These are phyloP conservation scores for Ophiobolus disseminans DNA, from an alignment of 2,329 filamentous ascomycete species.

Conservation along the genomic window DNA sequence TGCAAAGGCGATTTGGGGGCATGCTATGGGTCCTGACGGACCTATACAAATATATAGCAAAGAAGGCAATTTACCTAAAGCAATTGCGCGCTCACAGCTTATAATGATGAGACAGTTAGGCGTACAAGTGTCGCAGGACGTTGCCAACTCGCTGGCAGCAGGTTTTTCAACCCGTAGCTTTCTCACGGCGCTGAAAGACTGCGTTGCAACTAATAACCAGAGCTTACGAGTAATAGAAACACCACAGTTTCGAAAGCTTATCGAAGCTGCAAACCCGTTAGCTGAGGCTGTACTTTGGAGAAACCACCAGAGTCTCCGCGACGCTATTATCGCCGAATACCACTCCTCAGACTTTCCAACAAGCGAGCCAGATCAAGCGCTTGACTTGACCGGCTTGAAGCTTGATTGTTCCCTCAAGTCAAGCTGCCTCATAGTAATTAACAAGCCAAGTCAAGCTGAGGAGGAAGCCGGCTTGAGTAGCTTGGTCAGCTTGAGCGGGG, in stretches of 20 bases:
- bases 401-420: slow-evolving; percentile 4
- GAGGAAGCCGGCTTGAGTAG: slow-evolving; percentile 2
- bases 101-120: not conserved
- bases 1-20: not conserved
- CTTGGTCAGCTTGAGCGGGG: slow-evolving; percentile 3
- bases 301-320: slow-evolving; percentile 6
- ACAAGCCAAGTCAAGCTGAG: slow-evolving; percentile 3
- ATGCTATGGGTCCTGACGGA: not conserved
- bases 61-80: not conserved
- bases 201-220: slow-evolving; percentile 3
- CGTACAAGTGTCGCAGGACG: not conserved
- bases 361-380: not conserved
- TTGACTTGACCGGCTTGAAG: not conserved
- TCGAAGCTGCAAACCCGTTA: slow-evolving; percentile 10
- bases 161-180: not conserved
- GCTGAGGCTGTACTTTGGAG: slow-evolving; percentile 3
- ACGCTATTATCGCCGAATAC: not conserved
- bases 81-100: not conserved
- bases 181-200: slow-evolving; percentile 2
- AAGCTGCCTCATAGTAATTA: slow-evolving; percentile 3
- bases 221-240: slow-evolving; percentile 9
- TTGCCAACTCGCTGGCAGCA: not conserved
- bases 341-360: slow-evolving; percentile 21
- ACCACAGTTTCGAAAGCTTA: not conserved
- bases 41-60: not conserved